Percentiles rank a stretch among this genome's conserved stretches.
Conservation (phyloP, 176 grass and related monocot species). For the Avena eriantha region DNA sequence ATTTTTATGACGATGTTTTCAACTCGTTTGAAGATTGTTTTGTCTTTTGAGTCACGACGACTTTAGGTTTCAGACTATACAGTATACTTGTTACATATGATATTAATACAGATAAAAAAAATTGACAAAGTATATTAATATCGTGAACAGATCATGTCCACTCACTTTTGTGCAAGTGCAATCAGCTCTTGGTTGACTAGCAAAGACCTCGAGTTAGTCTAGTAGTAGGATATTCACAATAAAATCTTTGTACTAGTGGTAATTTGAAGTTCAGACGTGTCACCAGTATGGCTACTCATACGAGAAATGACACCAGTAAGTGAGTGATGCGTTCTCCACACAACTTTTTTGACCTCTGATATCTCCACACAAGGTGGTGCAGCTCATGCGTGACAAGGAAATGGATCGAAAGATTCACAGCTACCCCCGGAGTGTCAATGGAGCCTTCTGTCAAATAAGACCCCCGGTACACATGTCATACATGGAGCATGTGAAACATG, state of each 20-base stretch:
- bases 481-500: no score
- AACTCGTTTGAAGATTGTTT: constrained; percentile 27
- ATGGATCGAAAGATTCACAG: neutral
- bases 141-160: no score
- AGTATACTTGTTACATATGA: neutral
- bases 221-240: no score
- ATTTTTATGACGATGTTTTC: neutral
- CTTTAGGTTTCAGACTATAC: constrained; percentile 16
- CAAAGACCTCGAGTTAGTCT: no score
- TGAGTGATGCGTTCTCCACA: neutral
- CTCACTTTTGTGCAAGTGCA: neutral
- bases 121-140: no score
- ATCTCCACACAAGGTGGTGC: neutral
- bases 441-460: no score
- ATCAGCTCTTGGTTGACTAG: neutral
- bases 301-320: no score
- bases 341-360: neutral
- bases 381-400: neutral
- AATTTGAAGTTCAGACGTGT: no score
- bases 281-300: no score
- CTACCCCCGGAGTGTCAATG: neutral
- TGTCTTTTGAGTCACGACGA: neutral
- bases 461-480: no score
- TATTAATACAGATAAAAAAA: no score
- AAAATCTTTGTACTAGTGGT: no score